These are phyloP conservation scores for Nitzschia sp. DNA, from an alignment of 108 stramenopile genomes.

Conservation along the genomic window DNA sequence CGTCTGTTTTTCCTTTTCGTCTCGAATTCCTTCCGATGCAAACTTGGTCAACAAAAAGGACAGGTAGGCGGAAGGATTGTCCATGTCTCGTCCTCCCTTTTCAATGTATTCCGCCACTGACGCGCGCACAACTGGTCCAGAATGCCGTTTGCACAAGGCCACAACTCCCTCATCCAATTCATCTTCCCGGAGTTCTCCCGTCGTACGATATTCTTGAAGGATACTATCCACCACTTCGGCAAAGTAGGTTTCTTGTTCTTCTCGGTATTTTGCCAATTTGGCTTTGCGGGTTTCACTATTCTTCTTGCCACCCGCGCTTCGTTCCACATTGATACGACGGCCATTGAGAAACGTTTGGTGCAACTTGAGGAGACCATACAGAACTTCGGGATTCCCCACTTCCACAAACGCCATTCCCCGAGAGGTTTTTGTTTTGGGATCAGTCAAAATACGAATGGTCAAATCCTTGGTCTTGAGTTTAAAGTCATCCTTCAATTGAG, in stretches of 20 bases:
- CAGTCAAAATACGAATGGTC: conserved; percentile 78
- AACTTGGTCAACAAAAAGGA: conserved; percentile 73
- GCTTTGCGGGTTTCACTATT: conserved; percentile 56
- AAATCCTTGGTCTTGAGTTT: conserved; percentile 42
- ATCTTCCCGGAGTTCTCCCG: conserved; percentile 68
- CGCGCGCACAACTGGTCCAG: conserved; percentile 69
- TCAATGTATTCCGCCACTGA: conserved; percentile 77
- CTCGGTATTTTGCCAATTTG: conserved; percentile 59
- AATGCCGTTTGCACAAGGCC: conserved; percentile 76
- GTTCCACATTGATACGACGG: conserved; percentile 89
- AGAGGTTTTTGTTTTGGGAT: conserved; percentile 71
- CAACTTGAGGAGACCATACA: conserved; percentile 81
- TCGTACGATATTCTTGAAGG: conserved; percentile 59
- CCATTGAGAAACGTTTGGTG: conserved; percentile 91
- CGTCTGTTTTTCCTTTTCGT: conserved; percentile 33
- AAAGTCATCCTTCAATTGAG: conserved; percentile 48
- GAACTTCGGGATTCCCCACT: conserved; percentile 60
- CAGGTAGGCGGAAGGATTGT: conserved; percentile 79
- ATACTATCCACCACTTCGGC: conserved; percentile 78
- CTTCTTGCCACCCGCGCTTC: conserved; percentile 67
- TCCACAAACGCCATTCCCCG: conserved; percentile 91
- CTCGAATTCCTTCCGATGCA: conserved; percentile 68
- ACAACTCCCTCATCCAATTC: conserved; percentile 91
- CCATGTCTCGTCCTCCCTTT: conserved; percentile 65
- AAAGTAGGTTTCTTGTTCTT: conserved; percentile 81